Percentiles rank a stretch among this genome's conserved stretches.
phyloP scores from a whole-genome alignment of 768 basidiomycete genomes.

The Boletales sp. region DNA sequence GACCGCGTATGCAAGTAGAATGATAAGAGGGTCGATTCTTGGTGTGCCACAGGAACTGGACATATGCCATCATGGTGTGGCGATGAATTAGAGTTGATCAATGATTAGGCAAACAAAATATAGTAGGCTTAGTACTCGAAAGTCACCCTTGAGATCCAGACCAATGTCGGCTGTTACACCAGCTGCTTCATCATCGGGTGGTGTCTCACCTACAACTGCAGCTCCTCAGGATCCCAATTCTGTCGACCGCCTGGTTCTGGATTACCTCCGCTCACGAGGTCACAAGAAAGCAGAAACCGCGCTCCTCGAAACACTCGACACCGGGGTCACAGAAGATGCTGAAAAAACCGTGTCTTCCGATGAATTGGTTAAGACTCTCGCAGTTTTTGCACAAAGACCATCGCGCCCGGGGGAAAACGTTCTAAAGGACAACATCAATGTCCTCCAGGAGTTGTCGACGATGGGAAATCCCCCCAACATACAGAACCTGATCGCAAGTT shows the following conservation, averaged over 20 bases:
- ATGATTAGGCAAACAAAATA: too few species aligned
- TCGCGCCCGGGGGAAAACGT: conserved; percentile 66
- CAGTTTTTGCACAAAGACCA: conserved; percentile 68
- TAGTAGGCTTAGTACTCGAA: too few species aligned
- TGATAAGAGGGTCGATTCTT: too few species aligned
- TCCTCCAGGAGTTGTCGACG: conserved; percentile 63
- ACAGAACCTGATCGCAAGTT: conserved; percentile 71
- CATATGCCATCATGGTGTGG: too few species aligned
- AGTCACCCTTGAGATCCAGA: too few species aligned
- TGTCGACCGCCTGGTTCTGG: conserved; percentile 41
- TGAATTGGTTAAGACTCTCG: conserved; percentile 54
- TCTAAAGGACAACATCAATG: conserved; percentile 61
- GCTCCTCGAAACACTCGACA: conserved; percentile 38
- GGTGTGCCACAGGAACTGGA: too few species aligned
- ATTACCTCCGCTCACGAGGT: conserved; percentile 48
- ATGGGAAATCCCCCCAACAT: conserved; percentile 71
- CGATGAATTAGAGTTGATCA: too few species aligned
- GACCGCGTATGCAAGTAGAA: too few species aligned
- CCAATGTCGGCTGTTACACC: conserved; percentile 32
- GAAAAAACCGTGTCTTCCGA: conserved; percentile 42
- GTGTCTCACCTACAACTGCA: conserved; percentile 28
- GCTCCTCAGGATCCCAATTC: conserved; percentile 28
- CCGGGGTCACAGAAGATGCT: conserved; percentile 30
- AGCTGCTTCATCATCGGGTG: conserved; percentile 32
- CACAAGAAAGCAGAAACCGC: conserved; percentile 42